Conservation (phyloP, 2,329 filamentous ascomycete species). For the Cordyceps fumosorosea region DNA sequence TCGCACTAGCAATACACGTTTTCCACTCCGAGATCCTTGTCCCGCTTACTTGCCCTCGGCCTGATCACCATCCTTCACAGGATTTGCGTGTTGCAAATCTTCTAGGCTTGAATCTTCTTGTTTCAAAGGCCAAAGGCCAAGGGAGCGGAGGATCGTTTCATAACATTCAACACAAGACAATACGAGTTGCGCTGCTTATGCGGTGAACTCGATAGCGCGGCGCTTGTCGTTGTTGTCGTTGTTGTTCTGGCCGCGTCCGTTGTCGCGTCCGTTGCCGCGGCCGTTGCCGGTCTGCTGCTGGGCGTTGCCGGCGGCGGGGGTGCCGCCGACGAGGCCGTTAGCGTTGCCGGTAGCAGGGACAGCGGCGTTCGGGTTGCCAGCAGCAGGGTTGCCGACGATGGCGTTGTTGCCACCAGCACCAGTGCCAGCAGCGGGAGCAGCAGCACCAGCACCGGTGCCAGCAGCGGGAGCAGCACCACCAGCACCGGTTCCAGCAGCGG, state of each 20-base stretch:
- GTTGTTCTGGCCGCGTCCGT: not conserved
- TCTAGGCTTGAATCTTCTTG: not conserved
- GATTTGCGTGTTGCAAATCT: not conserved
- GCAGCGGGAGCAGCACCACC: not conserved
- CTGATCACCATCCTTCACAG: not conserved
- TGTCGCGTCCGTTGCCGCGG: conserved; percentile 1
- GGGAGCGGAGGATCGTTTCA: not conserved
- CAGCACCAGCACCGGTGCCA: not conserved
- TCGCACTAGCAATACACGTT: not conserved
- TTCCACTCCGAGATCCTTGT: not conserved
- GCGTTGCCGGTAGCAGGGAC: not conserved
- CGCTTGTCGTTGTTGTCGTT: conserved; percentile 10
- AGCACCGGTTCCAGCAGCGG: not conserved
- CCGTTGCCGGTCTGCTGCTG: conserved; percentile 5
- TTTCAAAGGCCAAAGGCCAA: not conserved
- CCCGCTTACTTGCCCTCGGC: not conserved
- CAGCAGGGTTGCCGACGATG: not conserved
- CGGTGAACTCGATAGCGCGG: conserved; percentile 16
- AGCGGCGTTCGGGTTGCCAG: no score
- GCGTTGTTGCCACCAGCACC: not conserved
- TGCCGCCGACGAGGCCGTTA: no score
- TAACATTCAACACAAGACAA: not conserved
- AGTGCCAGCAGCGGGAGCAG: not conserved
- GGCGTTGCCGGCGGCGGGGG: not conserved
- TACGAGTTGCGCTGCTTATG: conserved; percentile 6